Evolutionary conservation across 805 yeast genomes (phyloP).

Genomic region (Zygosaccharomyces rouxii): DNA sequence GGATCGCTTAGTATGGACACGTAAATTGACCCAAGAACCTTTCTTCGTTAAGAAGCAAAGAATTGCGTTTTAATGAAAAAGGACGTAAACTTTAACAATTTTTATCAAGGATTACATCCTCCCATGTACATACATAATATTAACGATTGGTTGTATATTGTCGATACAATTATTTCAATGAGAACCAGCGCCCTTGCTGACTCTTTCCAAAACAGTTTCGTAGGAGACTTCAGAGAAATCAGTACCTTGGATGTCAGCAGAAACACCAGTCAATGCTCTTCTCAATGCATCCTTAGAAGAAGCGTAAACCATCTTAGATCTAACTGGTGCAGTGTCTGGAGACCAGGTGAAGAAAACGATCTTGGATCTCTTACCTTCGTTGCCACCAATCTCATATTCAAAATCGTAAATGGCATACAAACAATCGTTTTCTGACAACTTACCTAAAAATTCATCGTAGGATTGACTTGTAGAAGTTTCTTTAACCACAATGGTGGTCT

Average conservation of each 20-base stretch:
- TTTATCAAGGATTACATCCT: background rate
- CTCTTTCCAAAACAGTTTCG: conserved; percentile 87
- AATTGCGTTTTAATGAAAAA: background rate
- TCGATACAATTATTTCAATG: conserved; percentile 36
- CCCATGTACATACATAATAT: conserved; percentile 2
- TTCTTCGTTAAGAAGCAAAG: conserved; percentile 30
- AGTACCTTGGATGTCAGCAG: conserved; percentile 95
- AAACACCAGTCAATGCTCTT: conserved; percentile 92
- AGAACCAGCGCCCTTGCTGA: conserved; percentile 73
- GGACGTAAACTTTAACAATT: background rate
- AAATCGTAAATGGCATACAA: conserved; percentile 96
- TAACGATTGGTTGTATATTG: background rate
- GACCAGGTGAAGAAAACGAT: conserved; percentile 82
- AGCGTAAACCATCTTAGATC: conserved; percentile 97
- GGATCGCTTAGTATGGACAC: conserved; percentile 46
- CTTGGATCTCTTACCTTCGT: conserved; percentile 91
- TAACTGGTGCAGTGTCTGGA: conserved; percentile 94
- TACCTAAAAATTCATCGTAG: conserved; percentile 82
- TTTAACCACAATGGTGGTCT: conserved; percentile 88
- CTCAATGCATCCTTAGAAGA: conserved; percentile 97
- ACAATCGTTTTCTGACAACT: conserved; percentile 93
- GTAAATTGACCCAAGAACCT: conserved; percentile 36
- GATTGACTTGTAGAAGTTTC: conserved; percentile 69
- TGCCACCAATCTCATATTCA: conserved; percentile 83
- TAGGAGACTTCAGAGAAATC: conserved; percentile 95